Evolutionary conservation across 164 flowering plant species (phyloP), one percentile per base, ranked within the genome.

Genomic region (Echeveria elegans): DNA sequence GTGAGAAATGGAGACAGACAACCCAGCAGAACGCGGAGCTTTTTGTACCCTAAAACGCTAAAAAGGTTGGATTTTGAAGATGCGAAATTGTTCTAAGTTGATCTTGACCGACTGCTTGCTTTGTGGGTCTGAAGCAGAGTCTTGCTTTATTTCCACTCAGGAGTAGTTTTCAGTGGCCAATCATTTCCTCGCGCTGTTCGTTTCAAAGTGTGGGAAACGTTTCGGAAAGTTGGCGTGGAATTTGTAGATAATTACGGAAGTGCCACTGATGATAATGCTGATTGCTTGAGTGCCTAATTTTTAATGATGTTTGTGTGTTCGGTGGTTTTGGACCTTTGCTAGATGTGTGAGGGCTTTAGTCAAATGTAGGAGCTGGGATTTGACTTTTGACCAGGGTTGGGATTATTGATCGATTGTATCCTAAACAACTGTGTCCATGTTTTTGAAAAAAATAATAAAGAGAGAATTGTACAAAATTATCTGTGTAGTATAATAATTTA

Each of bases 41-140:
- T 24, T 26, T 9, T n/a, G n/a, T 26, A 3, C 24, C 56, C 56
- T 12, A 7, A 23, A 14, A 29, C 8, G 1, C 26, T 50, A 56
- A 14, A 52, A 23, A 6, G 11, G 2, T 23, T 1, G 14, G 14
- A 9, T 11, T 56, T 28, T 56, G 61, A 56, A 10, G 18, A 12
- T 56, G 11, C 1, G 61, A n/a, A n/a, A n/a, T 32, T 56, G n/a
- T n/a, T n/a, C n/a, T n/a, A n/a, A n/a, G 32, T 14, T 11, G 61
- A 56, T 28, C 32, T 28, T 56, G 61, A 56, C 23, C 28, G 61
- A 56, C 31, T 26, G 61, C 32, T 23, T 28, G 32, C n/a, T n/a
- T n/a, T n/a, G 61, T 56, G 61, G 61, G 61, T 56, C 32, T 56
- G 61, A n/a, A 56, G 61, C 32, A 56, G 61, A n/a, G n/a, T n/a